These are phyloP conservation scores for Axilococcus clingmanii DNA, from an alignment of 139 green algal genomes.

Conservation along the genomic window DNA sequence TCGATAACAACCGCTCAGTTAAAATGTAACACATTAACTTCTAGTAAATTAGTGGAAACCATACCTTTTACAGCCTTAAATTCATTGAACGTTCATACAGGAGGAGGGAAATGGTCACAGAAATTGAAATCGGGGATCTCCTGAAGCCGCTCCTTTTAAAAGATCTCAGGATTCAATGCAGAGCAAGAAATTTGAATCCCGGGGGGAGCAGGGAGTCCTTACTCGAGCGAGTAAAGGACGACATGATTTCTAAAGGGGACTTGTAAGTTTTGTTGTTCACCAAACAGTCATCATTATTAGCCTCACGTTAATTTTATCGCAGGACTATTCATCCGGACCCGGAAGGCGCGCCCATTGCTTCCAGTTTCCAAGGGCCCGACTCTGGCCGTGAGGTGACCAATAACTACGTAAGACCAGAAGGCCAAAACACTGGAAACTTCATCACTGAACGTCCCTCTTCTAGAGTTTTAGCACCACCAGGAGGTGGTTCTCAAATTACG, in stretches of 20 bases:
- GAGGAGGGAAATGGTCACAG: not conserved
- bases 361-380: too few relatives aligned
- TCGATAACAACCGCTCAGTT: too few relatives aligned
- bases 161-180: slow-evolving; percentile 56
- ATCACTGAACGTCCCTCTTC: slow-evolving; percentile 66
- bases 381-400: slow-evolving; percentile 26
- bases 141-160: slow-evolving; percentile 43
- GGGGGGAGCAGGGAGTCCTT: slow-evolving; percentile 55
- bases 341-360: too few relatives aligned
- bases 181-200: slow-evolving; percentile 46
- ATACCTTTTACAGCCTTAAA: not conserved
- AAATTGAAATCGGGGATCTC: slow-evolving; percentile 20
- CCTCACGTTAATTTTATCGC: too few relatives aligned
- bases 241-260: slow-evolving; percentile 54
- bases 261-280: slow-evolving; percentile 33
- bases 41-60: too few relatives aligned
- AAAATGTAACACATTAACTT: too few relatives aligned
- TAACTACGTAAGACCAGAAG: slow-evolving; percentile 61
- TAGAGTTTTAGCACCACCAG: slow-evolving; percentile 68
- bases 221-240: slow-evolving; percentile 43
- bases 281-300: too few relatives aligned
- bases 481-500: slow-evolving; percentile 20
- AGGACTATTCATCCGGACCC: too few relatives aligned
- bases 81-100: not conserved
- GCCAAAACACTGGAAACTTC: slow-evolving; percentile 60